phyloP scores from a whole-genome alignment of 2,329 filamentous ascomycete genomes.

The Xylaria sp. region DNA sequence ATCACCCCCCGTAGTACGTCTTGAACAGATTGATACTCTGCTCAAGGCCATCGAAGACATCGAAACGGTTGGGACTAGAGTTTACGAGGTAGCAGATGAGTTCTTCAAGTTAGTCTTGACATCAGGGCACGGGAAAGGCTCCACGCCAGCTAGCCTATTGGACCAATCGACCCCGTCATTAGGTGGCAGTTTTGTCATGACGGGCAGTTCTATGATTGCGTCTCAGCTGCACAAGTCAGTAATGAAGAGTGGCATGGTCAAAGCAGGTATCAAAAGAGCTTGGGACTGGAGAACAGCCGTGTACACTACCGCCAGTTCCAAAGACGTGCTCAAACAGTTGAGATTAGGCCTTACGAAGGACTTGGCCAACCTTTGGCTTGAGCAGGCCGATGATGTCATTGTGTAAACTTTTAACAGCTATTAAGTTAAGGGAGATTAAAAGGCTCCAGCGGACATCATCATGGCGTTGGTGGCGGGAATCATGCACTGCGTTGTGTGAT shows the following conservation, averaged over 20 bases:
- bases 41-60: conserved; percentile 71
- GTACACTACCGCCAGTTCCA: conserved; percentile 66
- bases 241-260: conserved; percentile 47
- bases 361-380: conserved; percentile 74
- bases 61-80: conserved; percentile 76
- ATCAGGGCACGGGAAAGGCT: conserved; percentile 73
- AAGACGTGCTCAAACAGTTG: conserved; percentile 77
- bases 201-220: conserved; percentile 77
- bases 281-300: conserved; percentile 77
- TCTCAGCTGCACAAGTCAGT: conserved; percentile 70
- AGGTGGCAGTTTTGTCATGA: conserved; percentile 71
- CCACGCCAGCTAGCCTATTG: conserved; percentile 73
- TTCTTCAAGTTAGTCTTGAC: conserved; percentile 80
- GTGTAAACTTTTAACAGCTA: conserved; percentile 47
- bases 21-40: conserved; percentile 76
- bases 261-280: conserved; percentile 64
- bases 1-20: conserved; percentile 64
- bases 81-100: conserved; percentile 79
- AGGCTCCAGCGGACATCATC: conserved; percentile 13
- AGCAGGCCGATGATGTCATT: conserved; percentile 68
- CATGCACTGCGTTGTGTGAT: conserved; percentile 28
- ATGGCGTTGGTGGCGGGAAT: conserved; percentile 29
- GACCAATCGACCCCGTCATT: conserved; percentile 61
- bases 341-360: conserved; percentile 80
- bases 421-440: conserved; percentile 7